Base-by-base conservation (phyloP, 768 basidiomycete genomes). In the Tylopilus balloui region DNA sequence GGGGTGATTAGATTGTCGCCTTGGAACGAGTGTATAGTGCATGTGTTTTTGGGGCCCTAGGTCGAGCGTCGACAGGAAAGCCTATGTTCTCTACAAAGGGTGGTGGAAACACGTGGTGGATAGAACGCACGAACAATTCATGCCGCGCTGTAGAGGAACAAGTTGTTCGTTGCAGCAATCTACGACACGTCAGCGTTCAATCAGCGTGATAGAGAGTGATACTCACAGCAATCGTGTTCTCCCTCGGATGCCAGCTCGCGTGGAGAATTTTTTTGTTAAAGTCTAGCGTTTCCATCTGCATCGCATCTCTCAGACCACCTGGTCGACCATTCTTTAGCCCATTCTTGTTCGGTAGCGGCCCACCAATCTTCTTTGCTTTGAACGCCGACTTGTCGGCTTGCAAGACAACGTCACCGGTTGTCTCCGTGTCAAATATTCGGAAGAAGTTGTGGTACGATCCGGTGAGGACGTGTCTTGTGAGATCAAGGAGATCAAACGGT, bases 401-500 rank as follows among this genome's bases (percentile, higher is more conserved):
- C 48, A 99, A 72, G 12, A 97, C 90, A 37, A 94, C 84, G 62
- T 98, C 96, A 53, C 84, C 87, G 54, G 83, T 65, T 27, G 84
- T 83, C 52, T 95, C 91, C 45, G 84, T 81, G 69, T 98, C 95
- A 72, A 92, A 99, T 82, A 99, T 96, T 69, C 93, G 92, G 88
- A 99, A 94, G 74, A 95, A 98, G 73, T 99, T 99, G 75, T 98
- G 95, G 74, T 99, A 99, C 43, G 96, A 98, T 37, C 96, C 96
- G n/a, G 96, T 97, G 55, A 99, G 76, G 51, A 98, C 92, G 68
- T 94, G 85, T 63, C 96, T 99, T 8, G 61, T 9, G 34, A 48
- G 24, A 43, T 25, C 36, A 28, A 53, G 10, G 52, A 50, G 27
- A 39, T 51, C 29, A 34, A 35, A 13, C 24, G 35, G 40, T 12